Conservation (phyloP, 345 rosid species). For the Populus alba region DNA sequence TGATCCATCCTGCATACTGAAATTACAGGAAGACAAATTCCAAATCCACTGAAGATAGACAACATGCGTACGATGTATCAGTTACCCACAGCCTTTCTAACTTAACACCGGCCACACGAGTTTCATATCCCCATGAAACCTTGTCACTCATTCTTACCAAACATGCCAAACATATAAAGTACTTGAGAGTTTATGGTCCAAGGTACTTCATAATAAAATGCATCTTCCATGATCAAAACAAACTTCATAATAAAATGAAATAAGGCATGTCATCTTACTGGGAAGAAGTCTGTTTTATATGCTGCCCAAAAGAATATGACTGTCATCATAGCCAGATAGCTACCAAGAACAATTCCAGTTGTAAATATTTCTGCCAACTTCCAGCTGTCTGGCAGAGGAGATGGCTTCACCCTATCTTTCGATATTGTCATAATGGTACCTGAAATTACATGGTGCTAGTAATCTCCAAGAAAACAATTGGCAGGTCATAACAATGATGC, state of each 20-base stretch:
- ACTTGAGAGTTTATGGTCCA: background rate
- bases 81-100: background rate
- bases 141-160: background rate
- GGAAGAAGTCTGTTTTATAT: conserved; percentile 89
- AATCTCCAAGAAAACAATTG: conserved; percentile 14
- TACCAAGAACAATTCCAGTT: conserved; percentile 86
- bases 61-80: background rate
- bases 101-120: background rate
- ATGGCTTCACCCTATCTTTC: conserved; percentile 97
- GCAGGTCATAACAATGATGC: background rate
- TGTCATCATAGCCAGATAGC: conserved; percentile 97
- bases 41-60: background rate
- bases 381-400: conserved; percentile 99
- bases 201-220: background rate
- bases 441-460: conserved; percentile 32
- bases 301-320: conserved; percentile 98
- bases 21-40: background rate
- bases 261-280: conserved; percentile 45
- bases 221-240: conserved; percentile 1
- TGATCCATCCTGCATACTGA: background rate
- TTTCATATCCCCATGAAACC: background rate
- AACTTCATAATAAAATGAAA: background rate
- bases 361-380: conserved; percentile 90
- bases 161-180: background rate
- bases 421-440: conserved; percentile 99